Conservation (phyloP, 176 grass and related monocot genomes). For the Cenchrus americanus region DNA sequence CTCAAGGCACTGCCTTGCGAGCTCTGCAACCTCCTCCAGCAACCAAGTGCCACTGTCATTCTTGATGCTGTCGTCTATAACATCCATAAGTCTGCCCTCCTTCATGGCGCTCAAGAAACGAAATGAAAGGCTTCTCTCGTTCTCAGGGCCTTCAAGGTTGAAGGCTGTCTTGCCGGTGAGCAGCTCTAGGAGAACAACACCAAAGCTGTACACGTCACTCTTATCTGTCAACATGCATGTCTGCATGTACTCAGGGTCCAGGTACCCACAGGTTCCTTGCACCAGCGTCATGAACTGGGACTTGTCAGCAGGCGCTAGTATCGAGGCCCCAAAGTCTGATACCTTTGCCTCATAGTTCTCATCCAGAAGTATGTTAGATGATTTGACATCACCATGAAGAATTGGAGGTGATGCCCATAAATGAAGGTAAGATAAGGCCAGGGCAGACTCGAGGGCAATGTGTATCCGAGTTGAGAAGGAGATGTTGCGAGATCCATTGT, state of each 20-base stretch:
- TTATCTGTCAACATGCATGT: not conserved
- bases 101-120: not conserved
- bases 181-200: slow-evolving; percentile 2
- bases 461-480: too few species aligned
- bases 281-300: slow-evolving; percentile 1
- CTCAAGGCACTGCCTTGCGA: slow-evolving; percentile 3
- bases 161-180: slow-evolving; percentile 15
- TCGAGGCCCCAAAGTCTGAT: not conserved
- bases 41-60: not conserved
- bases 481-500: too few species aligned
- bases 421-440: too few species aligned
- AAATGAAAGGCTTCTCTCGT: not conserved
- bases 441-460: too few species aligned
- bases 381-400: too few species aligned
- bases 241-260: slow-evolving; percentile 4
- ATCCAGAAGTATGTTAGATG: too few species aligned
- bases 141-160: not conserved
- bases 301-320: not conserved
- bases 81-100: not conserved
- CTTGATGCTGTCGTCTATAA: not conserved
- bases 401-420: too few species aligned
- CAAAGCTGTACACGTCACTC: slow-evolving; percentile 7
- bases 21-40: slow-evolving; percentile 1
- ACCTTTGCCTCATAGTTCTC: too few species aligned
- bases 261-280: slow-evolving; percentile 1